Evolutionary conservation across 1,139 yeast species (phyloP), one percentile per base, ranked within the genome.

Genomic region (Yamadazyma pseudoaaseri): DNA sequence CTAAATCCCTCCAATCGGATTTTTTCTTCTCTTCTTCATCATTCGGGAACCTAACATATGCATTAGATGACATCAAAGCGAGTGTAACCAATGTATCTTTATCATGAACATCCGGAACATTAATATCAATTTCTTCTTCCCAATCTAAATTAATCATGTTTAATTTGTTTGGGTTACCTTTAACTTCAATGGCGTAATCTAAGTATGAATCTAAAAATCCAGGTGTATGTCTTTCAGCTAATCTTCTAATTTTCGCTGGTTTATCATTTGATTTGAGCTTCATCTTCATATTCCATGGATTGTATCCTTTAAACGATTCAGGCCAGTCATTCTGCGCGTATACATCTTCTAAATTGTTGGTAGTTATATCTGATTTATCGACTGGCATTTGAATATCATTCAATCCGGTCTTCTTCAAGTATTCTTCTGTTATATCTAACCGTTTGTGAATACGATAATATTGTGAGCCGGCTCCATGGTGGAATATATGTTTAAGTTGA

Each of bases 61-160:
- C 97, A 58, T 92, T 86, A 2, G 96, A 85, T 0, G 97, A 79
- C 76, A 92, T 84, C 36, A 83, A 62, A 0, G 97, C 98, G 29
- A 92, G 62, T 2, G 85, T 65, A 4, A 90, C 66, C 5, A 92
- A 56, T 0, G 97, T 85, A 26, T 77, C 79, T 35, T 73, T 73
- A 57, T 90, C 96, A 3, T 76, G 61, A 6, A 92, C 63, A 49
- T 92, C 78, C 0, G 98, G 98, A 1, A 84, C 73, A 1, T 60
- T 38, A 3, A 81, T 66, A 11, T 69, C 68, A 4, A 52, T 54
- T 29, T 63, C 71, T 9, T 59, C 60, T 7, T 49, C 66, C 82
- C 90, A 83, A 31, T 80, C 86, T 10, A 81, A 51, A 20, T 62
- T 49, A 6, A 79, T 67, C 41, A 55, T 58, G 9, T 65, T 53